Evolutionary conservation across 192 early-diverging fungal species (phyloP), one percentile per base, ranked within the genome.

Genomic region (Martensiomyces pterosporus): DNA sequence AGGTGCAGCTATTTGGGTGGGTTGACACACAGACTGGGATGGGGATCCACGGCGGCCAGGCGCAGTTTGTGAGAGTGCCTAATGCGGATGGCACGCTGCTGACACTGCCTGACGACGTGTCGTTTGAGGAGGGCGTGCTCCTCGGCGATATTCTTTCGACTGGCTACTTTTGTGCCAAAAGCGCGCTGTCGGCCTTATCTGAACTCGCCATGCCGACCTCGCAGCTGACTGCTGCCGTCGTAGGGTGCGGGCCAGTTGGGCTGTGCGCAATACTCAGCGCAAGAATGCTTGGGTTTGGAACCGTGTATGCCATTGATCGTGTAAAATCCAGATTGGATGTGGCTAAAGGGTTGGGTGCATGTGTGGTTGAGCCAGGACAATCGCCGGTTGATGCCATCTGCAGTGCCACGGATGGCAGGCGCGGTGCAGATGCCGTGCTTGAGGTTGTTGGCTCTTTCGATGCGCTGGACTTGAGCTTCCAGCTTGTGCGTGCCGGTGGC

Each of bases 171-270:
- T 79, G 78, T 25, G 80, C 73, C 9, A 49, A 66, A 33, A 76
- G 74, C 44, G 78, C 77, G 9, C 38, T 82, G 4, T 29, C 37
- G n/a, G 46, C 59, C 12, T 49, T 68, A 37, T 48, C 49, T 5
- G 53, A 54, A 44, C 47, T 55, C 2, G 45, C 34, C 16, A 35
- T 66, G 14, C 21, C 34, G 34, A 58, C 40, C 1, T 34, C 37
- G 9, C 50, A 61, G 22, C 54, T 72, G 10, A 49, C 64, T 10
- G 57, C 73, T 15, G 69, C 70, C 10, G 60, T 82, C 6, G 49
- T 82, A 9, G 80, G 80, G 4, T 76, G 78, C 24, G 80, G 80
- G 14, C 80, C 80, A 3, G 80, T 82, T 14, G 80, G 78, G 0
- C 52, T 77, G 37, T 67, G 76, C 37, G 64, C 78, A 5, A 54